Evolutionary conservation across 2,329 filamentous ascomycete genomes (phyloP).

Genomic region (Penicillium vulpinum): DNA sequence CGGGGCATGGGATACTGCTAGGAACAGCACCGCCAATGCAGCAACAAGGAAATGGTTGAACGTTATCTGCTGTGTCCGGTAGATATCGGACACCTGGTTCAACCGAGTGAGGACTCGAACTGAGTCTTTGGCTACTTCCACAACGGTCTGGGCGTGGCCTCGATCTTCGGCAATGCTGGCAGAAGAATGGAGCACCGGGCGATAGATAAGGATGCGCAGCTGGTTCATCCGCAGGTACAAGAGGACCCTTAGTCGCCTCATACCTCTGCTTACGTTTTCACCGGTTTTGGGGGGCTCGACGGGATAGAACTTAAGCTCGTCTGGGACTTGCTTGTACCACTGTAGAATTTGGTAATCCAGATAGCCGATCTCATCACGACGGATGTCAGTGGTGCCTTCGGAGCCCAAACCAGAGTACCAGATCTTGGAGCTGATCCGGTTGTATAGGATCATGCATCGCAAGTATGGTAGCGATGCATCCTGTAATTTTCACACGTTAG

Average conservation of each 20-base stretch:
- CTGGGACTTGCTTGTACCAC: conserved; percentile 77
- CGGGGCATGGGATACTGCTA: conserved; percentile 65
- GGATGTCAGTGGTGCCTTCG: conserved; percentile 65
- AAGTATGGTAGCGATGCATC: conserved; percentile 65
- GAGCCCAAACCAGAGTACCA: conserved; percentile 77
- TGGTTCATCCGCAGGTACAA: conserved; percentile 86
- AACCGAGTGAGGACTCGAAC: conserved; percentile 61
- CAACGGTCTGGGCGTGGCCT: conserved; percentile 67
- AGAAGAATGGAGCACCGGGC: conserved; percentile 80
- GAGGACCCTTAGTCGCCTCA: conserved; percentile 75
- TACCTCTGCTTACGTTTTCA: conserved; percentile 61
- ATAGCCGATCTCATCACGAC: conserved; percentile 72
- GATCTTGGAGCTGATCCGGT: conserved; percentile 78
- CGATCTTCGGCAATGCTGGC: conserved; percentile 78
- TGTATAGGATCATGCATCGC: conserved; percentile 81
- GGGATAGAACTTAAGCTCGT: conserved; percentile 63
- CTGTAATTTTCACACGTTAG: conserved; percentile 25
- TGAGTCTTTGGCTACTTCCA: conserved; percentile 66
- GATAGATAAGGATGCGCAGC: conserved; percentile 85
- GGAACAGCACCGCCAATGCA: conserved; percentile 63
- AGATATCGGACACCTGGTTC: conserved; percentile 64
- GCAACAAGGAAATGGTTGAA: conserved; percentile 69
- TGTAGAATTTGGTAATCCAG: conserved; percentile 81
- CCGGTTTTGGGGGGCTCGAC: conserved; percentile 50
- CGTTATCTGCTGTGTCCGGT: conserved; percentile 62